Percentiles rank a stretch among this genome's conserved stretches.
Conservation (phyloP, 1,139 yeast genomes). For the Geotrichum carabidarum region DNA sequence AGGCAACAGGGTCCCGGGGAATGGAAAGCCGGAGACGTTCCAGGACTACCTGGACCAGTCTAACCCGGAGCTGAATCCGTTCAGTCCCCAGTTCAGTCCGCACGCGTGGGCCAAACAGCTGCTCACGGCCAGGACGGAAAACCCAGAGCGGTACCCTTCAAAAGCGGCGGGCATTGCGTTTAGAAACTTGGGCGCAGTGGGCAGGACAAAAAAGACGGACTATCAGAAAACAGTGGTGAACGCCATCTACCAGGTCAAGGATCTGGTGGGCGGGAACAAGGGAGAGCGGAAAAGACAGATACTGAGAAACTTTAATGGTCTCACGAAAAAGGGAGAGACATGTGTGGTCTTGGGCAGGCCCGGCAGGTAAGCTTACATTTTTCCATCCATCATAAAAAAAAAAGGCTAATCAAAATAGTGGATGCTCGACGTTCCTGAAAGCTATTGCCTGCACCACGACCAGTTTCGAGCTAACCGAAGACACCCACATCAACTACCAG, state of each 20-base stretch:
- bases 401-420: slow-evolving; percentile 43
- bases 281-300: slow-evolving; percentile 46
- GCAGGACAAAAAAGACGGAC: slow-evolving; percentile 71
- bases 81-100: slow-evolving; percentile 52
- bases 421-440: slow-evolving; percentile 74
- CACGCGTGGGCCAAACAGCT: slow-evolving; percentile 70
- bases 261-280: slow-evolving; percentile 31
- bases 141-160: slow-evolving; percentile 59
- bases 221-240: slow-evolving; percentile 71
- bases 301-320: slow-evolving; percentile 61
- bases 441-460: slow-evolving; percentile 65
- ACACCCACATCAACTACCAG: slow-evolving; percentile 41
- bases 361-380: slow-evolving; percentile 38
- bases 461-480: slow-evolving; percentile 58
- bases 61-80: slow-evolving; percentile 45
- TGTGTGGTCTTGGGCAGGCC: slow-evolving; percentile 78
- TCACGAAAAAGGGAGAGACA: slow-evolving; percentile 64
- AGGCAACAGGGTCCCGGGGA: no score
- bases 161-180: slow-evolving; percentile 56
- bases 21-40: background rate
- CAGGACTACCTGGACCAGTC: slow-evolving; percentile 1
- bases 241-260: slow-evolving; percentile 19
- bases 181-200: slow-evolving; percentile 63
- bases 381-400: background rate
- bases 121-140: slow-evolving; percentile 50